Percentiles rank a stretch among this genome's conserved stretches.
Conservation (phyloP, 2,329 filamentous ascomycete species). For the Albophoma yamanashiensis region DNA sequence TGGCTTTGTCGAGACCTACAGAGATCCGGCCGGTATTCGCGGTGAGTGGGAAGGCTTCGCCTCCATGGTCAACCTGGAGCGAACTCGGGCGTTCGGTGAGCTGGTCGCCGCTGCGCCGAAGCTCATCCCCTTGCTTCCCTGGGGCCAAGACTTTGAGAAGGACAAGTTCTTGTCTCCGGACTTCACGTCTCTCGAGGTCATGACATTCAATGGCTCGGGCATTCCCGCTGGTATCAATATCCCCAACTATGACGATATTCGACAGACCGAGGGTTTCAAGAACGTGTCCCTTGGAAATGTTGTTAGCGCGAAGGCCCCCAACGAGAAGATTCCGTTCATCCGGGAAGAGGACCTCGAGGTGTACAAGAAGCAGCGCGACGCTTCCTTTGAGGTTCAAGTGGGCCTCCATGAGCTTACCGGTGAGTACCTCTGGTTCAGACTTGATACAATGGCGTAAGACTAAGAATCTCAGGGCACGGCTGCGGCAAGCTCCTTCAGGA, state of each 20-base stretch:
- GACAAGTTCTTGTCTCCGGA: constrained; percentile 92
- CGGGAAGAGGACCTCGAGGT: constrained; percentile 64
- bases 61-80: constrained; percentile 78
- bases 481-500: constrained; percentile 92
- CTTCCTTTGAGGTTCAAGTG: constrained; percentile 90
- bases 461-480: constrained; percentile 53
- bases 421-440: constrained; percentile 8
- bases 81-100: constrained; percentile 77
- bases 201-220: constrained; percentile 61
- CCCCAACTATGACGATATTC: constrained; percentile 65
- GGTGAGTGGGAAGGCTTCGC: constrained; percentile 84
- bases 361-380: constrained; percentile 74
- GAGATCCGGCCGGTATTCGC: constrained; percentile 70
- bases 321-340: constrained; percentile 90
- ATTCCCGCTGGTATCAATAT: constrained; percentile 62
- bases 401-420: constrained; percentile 78
- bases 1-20: constrained; percentile 78
- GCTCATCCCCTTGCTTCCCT: constrained; percentile 84
- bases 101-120: constrained; percentile 71
- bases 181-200: constrained; percentile 87
- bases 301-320: constrained; percentile 77
- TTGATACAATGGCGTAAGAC: background rate
- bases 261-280: constrained; percentile 80
- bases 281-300: constrained; percentile 93
- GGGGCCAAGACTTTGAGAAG: constrained; percentile 85